phyloP scores from a whole-genome alignment of 192 early-diverging fungal species.

The Entomortierella beljakovae region DNA sequence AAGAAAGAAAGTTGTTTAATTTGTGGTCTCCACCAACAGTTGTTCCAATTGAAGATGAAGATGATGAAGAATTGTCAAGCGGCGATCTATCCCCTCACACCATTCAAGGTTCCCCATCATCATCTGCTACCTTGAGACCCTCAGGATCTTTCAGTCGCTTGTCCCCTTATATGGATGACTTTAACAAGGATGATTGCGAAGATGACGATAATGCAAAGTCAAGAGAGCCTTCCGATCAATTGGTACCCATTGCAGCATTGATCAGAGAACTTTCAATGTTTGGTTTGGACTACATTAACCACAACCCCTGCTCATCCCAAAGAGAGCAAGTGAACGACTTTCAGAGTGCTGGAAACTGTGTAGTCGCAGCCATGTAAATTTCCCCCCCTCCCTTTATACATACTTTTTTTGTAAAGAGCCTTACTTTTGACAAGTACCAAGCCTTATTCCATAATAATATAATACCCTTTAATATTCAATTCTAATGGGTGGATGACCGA shows the following conservation, averaged over 20 bases:
- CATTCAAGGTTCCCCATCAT: neutral
- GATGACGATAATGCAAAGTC: neutral
- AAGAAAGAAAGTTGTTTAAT: neutral
- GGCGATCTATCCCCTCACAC: conserved; percentile 10
- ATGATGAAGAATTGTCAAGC: neutral
- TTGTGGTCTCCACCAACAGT: neutral
- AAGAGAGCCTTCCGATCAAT: neutral
- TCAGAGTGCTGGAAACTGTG: conserved; percentile 12
- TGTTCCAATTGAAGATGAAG: conserved; percentile 2
- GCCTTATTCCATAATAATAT: too few relatives aligned
- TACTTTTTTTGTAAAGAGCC: neutral
- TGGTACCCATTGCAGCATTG: conserved; percentile 8
- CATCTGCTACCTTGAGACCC: neutral
- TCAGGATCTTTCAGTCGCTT: conserved; percentile 8
- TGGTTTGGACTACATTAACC: conserved; percentile 17
- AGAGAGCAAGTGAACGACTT: neutral
- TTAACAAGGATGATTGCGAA: neutral
- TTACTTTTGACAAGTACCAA: too few relatives aligned
- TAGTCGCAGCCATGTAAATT: conserved; percentile 16
- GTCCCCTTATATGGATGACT: neutral
- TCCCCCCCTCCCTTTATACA: conserved; percentile 1
- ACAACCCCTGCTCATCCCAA: conserved; percentile 1
- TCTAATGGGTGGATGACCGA: too few relatives aligned
- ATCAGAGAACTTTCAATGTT: conserved; percentile 2
- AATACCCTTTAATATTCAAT: too few relatives aligned